Base-by-base conservation (phyloP, 2,329 filamentous ascomycete genomes). In the Fusarium vanettenii region DNA sequence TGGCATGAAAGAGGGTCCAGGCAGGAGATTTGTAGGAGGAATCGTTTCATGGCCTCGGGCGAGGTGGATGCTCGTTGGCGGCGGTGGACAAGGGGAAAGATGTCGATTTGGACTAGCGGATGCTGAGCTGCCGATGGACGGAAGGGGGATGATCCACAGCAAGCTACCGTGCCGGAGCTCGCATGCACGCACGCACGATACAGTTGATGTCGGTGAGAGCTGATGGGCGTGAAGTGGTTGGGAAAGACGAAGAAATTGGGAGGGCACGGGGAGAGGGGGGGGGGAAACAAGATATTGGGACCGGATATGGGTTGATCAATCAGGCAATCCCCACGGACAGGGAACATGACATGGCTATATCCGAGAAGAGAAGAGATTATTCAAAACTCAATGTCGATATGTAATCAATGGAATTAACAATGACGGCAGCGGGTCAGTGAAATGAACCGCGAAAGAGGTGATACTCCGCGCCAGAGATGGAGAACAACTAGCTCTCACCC, bases 161-260 rank as follows among this genome's bases (percentile, higher is more conserved):
- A 27, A 64, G 61, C 61, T 56, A 64, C 45, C 22, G 48, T 57
- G 33, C 52, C 31, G 45, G 45, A 39, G 39, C 45, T 48, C 39
- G 16, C 37, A 50, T 52, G 64, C 59, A 73, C 14, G 22, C 25
- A 64, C 20, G 31, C 45, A 56, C 61, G 48, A 41, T 29, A 41
- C 25, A 18, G 48, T 31, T n/a, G 48, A 64, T 70, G 72, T 75
- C 72, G 72, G 72, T 75, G 72, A 74, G 72, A 57, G 59, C 29
- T 43, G 33, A 43, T 27, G 33, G 20, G 35, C 13, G 48, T 25
- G 45, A 16, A 39, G 39, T 45, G 48, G 27, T 14, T 55, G 39
- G 18, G 14, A 27, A 50, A 18, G 50, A 31, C 16, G 41, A 50
- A 52, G 25, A 56, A 35, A n/a, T 37, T 55, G 35, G 37, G 50